Base-by-base conservation (phyloP, 768 basidiomycete genomes). In the Pleurotus eryngii region DNA sequence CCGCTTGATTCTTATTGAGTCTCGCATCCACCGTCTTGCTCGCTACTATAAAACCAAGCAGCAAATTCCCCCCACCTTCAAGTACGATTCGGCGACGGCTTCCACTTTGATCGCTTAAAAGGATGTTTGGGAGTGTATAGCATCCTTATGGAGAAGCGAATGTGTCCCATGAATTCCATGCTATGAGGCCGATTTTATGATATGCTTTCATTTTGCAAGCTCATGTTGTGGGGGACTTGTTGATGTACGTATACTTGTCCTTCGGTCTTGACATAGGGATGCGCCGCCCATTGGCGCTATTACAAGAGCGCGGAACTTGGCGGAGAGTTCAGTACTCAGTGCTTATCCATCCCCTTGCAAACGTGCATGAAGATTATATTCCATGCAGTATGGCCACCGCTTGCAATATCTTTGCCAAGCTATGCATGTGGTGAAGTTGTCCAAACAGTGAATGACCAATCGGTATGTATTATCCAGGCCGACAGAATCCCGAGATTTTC, bases 21-120 rank as follows among this genome's bases (percentile, higher is more conserved):
- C 94, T 65, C 86, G 96, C 67, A 98, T 99, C 76, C 96, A 99
- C 82, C 87, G 81, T 73, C 89, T 99, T 67, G 95, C 93, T 47
- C 85, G 96, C 65, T 98, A 98, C 84, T 98, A 98, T 88, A 96
- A 95, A 85, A 89, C 90, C 69, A 95, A 90, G 84, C 92, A 95
- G 79, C 92, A 96, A 84, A 89, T 98, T 65, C 85, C 94, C 59
- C 95, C 95, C 65, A 94, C 93, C 59, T 97, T 97, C 90, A 97
- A 96, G 80, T 99, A 98, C 74, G 96, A 99, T 75, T 86, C 94
- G 60, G 89, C 87, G 46, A 97, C 95, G 51, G 96, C 96, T 46
- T 95, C 92, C 39, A 97, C 92, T 38, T 77, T 94, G 69, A 86
- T 93, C 70, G 90, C 90, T 70, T 92, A 77, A 81, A 67, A 50